phyloP scores from a whole-genome alignment of 441 rosid species.

The Eruca vesicaria region DNA sequence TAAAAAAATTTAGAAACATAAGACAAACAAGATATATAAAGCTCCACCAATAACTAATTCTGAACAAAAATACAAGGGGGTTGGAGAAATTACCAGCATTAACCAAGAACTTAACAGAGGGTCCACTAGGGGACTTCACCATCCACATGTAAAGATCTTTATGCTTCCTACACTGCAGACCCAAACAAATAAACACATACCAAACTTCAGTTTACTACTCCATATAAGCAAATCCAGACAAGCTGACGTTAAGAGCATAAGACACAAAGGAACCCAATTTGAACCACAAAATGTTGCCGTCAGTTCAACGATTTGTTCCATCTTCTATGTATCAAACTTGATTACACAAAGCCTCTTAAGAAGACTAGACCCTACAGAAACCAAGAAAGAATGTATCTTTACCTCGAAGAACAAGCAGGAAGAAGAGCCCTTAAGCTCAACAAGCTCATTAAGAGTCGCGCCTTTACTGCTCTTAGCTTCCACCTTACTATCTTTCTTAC shows the following conservation, averaged over 20 bases:
- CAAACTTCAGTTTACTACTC: neutral
- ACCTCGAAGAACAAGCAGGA: slow-evolving; percentile 95
- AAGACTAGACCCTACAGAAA: neutral
- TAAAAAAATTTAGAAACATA: neutral
- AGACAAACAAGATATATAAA: slow-evolving; percentile 4
- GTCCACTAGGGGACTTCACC: slow-evolving; percentile 89
- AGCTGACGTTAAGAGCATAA: neutral
- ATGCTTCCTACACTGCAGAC: slow-evolving; percentile 86
- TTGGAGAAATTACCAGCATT: slow-evolving; percentile 69
- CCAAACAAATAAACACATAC: neutral
- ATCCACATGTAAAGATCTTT: slow-evolving; percentile 94
- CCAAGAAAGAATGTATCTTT: neutral
- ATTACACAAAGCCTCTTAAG: neutral
- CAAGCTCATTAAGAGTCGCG: slow-evolving; percentile 80
- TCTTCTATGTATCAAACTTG: neutral
- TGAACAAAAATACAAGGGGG: slow-evolving; percentile 3
- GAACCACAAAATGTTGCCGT: neutral
- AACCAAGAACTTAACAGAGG: slow-evolving; percentile 93
- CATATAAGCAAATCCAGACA: neutral
- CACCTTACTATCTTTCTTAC: slow-evolving; percentile 94
- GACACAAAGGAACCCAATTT: neutral
- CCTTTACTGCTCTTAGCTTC: slow-evolving; percentile 85
- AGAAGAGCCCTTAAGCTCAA: slow-evolving; percentile 88
- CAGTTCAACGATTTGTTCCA: neutral
- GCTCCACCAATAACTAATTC: neutral